These are phyloP conservation scores for Aureobasidium sp. DNA, from an alignment of 2,329 filamentous ascomycete genomes.

Conservation along the genomic window DNA sequence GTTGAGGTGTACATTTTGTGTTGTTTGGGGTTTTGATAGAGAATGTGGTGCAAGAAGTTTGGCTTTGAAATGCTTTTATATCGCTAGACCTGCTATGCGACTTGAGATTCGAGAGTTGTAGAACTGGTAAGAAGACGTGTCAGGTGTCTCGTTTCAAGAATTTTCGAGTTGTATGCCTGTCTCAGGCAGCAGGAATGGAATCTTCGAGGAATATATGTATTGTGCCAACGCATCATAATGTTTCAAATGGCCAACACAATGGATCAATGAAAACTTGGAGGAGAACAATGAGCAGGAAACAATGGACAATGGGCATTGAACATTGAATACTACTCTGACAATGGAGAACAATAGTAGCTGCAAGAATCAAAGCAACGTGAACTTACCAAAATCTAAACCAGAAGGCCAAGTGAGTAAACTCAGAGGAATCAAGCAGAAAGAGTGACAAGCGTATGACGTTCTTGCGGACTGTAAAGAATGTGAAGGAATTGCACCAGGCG, in stretches of 20 bases:
- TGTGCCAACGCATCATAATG: not conserved
- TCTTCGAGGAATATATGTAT: not conserved
- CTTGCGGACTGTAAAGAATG: constrained; percentile 11
- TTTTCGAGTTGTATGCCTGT: not conserved
- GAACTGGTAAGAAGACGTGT: constrained; percentile 5
- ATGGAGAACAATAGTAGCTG: not conserved
- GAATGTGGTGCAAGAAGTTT: not conserved
- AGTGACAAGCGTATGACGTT: not conserved
- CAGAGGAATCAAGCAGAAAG: not conserved
- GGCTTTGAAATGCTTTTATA: constrained; percentile 12
- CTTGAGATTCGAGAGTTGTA: constrained; percentile 2
- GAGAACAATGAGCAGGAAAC: not conserved
- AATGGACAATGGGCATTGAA: not conserved
- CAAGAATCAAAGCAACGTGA: not conserved
- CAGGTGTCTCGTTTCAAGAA: not conserved
- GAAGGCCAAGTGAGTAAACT: not conserved
- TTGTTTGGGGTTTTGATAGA: not conserved
- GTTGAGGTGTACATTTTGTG: not conserved
- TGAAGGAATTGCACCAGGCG: constrained; percentile 11
- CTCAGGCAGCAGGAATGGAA: not conserved
- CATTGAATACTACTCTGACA: not conserved
- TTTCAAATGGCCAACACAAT: not conserved
- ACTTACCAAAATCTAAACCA: not conserved
- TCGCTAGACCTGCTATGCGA: constrained; percentile 18
- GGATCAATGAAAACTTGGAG: constrained; percentile 3